Conservation (phyloP, 106 monocot species). For the Chionographis japonica region DNA sequence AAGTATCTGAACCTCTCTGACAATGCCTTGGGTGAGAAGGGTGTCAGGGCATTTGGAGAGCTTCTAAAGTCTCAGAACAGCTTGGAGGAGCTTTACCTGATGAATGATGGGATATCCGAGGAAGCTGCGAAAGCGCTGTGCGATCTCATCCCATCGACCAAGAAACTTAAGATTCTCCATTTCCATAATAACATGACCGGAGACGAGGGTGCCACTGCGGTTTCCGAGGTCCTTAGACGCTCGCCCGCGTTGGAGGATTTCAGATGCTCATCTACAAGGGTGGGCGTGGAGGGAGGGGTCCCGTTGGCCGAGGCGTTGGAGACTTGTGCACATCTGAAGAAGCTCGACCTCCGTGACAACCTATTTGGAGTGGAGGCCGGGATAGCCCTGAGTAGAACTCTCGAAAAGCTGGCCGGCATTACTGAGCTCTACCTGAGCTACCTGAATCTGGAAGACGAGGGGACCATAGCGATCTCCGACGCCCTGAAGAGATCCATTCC, state of each 20-base stretch:
- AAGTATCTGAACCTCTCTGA: conserved; percentile 73
- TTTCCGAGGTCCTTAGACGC: conserved; percentile 50
- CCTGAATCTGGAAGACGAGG: conserved; percentile 82
- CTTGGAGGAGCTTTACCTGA: conserved; percentile 83
- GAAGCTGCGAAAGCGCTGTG: conserved; percentile 81
- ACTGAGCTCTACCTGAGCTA: conserved; percentile 76
- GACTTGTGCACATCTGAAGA: conserved; percentile 50
- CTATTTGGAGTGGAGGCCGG: conserved; percentile 84
- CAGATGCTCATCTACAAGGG: conserved; percentile 86
- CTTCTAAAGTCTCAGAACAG: conserved; percentile 66
- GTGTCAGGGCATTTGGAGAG: conserved; percentile 75
- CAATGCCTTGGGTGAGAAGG: conserved; percentile 97
- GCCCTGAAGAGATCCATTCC: conserved; percentile 40
- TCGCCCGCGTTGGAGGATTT: conserved; percentile 69
- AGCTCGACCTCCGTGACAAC: conserved; percentile 78
- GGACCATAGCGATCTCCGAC: conserved; percentile 45
- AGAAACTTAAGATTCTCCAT: conserved; percentile 74
- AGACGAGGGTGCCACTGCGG: conserved; percentile 64
- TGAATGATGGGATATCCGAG: conserved; percentile 95
- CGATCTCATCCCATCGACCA: conserved; percentile 76
- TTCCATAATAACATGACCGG: conserved; percentile 92
- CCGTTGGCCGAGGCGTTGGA: conserved; percentile 58
- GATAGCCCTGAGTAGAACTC: conserved; percentile 45
- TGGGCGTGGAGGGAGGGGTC: conserved; percentile 67
- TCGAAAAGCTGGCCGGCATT: conserved; percentile 45